A percentile compares a stretch with the other conserved stretches of the same genome.
Conservation (phyloP, 371 early-diverging fungal genomes). For the Syncephalastrum sp. region DNA sequence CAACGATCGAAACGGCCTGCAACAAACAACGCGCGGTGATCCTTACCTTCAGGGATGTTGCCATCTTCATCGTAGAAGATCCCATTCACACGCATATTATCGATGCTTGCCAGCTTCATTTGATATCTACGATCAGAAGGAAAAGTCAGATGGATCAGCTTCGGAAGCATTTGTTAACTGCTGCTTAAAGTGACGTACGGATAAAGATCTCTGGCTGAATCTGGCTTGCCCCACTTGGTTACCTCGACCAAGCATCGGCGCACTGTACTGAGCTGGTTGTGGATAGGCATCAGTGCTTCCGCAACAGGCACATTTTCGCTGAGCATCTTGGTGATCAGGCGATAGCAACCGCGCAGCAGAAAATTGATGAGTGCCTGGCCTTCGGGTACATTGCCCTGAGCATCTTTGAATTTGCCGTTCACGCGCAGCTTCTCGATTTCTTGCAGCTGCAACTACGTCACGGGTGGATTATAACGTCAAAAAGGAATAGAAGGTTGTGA, state of each 20-base stretch:
- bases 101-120: slow-evolving; percentile 82
- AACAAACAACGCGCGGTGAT: not conserved
- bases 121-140: slow-evolving; percentile 51
- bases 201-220: slow-evolving; percentile 33
- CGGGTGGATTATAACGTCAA: not conserved
- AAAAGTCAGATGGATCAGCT: not conserved
- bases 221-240: slow-evolving; percentile 78
- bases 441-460: slow-evolving; percentile 57
- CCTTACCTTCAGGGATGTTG: slow-evolving; percentile 76
- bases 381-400: slow-evolving; percentile 57
- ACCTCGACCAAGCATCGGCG: slow-evolving; percentile 81
- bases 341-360: slow-evolving; percentile 85
- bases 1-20: not conserved
- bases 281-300: slow-evolving; percentile 80
- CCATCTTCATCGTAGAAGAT: slow-evolving; percentile 84
- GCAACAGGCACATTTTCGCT: slow-evolving; percentile 86
- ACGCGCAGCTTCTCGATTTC: slow-evolving; percentile 69
- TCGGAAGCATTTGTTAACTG: slow-evolving; percentile 26
- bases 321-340: slow-evolving; percentile 80
- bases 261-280: slow-evolving; percentile 83
- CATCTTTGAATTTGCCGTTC: slow-evolving; percentile 75
- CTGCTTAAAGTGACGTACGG: slow-evolving; percentile 34
- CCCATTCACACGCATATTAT: slow-evolving; percentile 82
- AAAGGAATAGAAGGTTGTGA: not conserved
- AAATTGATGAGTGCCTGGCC: slow-evolving; percentile 81